phyloP scores from a whole-genome alignment of 2,329 filamentous ascomycete species.

The Lachnellula subtilissima region DNA sequence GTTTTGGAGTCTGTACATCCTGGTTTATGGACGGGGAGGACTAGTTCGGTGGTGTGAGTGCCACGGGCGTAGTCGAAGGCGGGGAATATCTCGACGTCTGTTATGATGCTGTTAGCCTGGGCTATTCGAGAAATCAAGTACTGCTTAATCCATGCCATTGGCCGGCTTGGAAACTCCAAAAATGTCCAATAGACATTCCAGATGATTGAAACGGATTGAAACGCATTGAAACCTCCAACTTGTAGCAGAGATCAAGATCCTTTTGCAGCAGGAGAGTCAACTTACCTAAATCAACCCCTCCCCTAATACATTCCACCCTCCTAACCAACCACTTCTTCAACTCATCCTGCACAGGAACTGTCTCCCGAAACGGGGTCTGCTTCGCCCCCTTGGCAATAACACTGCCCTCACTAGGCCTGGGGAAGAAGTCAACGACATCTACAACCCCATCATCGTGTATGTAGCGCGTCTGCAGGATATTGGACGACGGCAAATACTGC shows the following conservation, averaged over 20 bases:
- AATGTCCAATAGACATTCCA: too few species aligned
- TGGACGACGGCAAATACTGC: slow-evolving; percentile 70
- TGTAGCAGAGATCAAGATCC: neutral
- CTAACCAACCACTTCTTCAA: slow-evolving; percentile 68
- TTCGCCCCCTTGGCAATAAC: slow-evolving; percentile 45
- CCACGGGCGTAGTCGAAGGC: slow-evolving; percentile 67
- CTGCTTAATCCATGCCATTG: neutral
- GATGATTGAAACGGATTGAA: too few species aligned
- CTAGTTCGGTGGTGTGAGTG: slow-evolving; percentile 54
- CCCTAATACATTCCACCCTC: slow-evolving; percentile 68
- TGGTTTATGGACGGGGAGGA: slow-evolving; percentile 39
- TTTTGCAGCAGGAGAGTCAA: neutral
- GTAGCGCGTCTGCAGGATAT: slow-evolving; percentile 72
- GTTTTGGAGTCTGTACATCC: slow-evolving; percentile 48
- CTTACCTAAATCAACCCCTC: slow-evolving; percentile 54
- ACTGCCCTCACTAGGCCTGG: slow-evolving; percentile 56
- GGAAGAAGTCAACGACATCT: slow-evolving; percentile 71
- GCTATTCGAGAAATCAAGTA: slow-evolving; percentile 2
- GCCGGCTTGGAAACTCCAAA: too few species aligned
- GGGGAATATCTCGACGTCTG: slow-evolving; percentile 66
- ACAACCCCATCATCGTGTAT: slow-evolving; percentile 71
- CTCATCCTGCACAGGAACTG: slow-evolving; percentile 50
- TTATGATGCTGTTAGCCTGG: neutral
- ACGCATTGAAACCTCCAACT: neutral
- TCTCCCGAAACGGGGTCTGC: slow-evolving; percentile 50